Percentiles rank a stretch among this genome's conserved stretches.
Evolutionary conservation across 495 filamentous ascomycete genomes (phyloP).

Genomic region (Daldinia concentrica): DNA sequence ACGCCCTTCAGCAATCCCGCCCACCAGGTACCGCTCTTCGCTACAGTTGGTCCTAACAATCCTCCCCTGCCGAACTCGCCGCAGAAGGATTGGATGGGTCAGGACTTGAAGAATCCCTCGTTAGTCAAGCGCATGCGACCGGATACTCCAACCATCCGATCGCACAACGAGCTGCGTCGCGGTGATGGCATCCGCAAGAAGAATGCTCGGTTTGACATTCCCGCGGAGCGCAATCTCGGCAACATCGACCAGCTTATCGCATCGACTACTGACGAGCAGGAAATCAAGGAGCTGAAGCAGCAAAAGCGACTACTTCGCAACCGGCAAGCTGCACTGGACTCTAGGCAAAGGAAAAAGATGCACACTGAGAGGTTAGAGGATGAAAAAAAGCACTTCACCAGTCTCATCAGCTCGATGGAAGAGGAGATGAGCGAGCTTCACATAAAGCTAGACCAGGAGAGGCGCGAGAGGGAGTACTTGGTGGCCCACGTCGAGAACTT

Average conservation of each 20-base stretch:
- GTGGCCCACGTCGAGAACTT: slow-evolving; percentile 78
- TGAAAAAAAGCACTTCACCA: slow-evolving; percentile 90
- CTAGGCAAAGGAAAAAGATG: slow-evolving; percentile 97
- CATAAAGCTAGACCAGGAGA: slow-evolving; percentile 72
- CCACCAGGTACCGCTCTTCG: slow-evolving; percentile 62
- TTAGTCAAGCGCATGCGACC: slow-evolving; percentile 76
- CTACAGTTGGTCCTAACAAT: slow-evolving; percentile 53
- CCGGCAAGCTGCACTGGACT: slow-evolving; percentile 96
- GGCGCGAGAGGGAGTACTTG: slow-evolving; percentile 73
- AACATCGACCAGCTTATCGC: slow-evolving; percentile 96
- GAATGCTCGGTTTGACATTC: slow-evolving; percentile 98
- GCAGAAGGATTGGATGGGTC: slow-evolving; percentile 63
- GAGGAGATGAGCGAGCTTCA: slow-evolving; percentile 76
- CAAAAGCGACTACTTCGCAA: slow-evolving; percentile 96
- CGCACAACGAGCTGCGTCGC: slow-evolving; percentile 80
- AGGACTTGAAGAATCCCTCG: slow-evolving; percentile 66
- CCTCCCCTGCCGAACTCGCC: slow-evolving; percentile 61
- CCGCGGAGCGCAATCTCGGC: slow-evolving; percentile 87
- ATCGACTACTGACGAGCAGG: slow-evolving; percentile 87
- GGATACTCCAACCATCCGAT: slow-evolving; percentile 76
- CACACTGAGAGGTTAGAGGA: slow-evolving; percentile 97
- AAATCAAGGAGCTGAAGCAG: slow-evolving; percentile 98
- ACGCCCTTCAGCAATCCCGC: slow-evolving; percentile 62
- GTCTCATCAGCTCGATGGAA: slow-evolving; percentile 77
- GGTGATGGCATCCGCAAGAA: slow-evolving; percentile 98